phyloP scores from a whole-genome alignment of 768 basidiomycete genomes.

The Russula sp. region DNA sequence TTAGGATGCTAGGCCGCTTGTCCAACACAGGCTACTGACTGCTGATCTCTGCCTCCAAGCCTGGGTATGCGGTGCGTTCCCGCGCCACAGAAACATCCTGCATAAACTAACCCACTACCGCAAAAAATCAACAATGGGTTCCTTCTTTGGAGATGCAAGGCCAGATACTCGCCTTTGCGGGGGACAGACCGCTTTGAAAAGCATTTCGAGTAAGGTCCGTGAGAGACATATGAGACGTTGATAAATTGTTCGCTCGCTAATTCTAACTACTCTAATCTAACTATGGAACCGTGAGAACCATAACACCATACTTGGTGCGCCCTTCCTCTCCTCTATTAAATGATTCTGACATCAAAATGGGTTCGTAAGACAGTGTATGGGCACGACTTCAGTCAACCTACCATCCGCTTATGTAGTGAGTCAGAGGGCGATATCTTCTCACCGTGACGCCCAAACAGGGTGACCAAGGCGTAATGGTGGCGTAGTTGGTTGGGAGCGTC shows the following conservation, averaged over 20 bases:
- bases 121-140: slow-evolving; percentile 17
- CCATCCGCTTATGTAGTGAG: slow-evolving; percentile 23
- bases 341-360: slow-evolving; percentile 1
- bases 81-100: slow-evolving; percentile 56
- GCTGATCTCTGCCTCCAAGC: slow-evolving; percentile 56
- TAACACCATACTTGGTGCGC: neutral
- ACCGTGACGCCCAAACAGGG: slow-evolving; percentile 19
- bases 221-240: slow-evolving; percentile 50
- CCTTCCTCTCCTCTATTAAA: neutral
- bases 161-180: slow-evolving; percentile 52
- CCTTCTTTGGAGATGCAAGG: neutral
- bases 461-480: slow-evolving; percentile 15
- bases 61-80: slow-evolving; percentile 39
- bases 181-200: slow-evolving; percentile 65
- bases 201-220: slow-evolving; percentile 68
- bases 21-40: slow-evolving; percentile 44
- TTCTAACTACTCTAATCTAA: neutral
- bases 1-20: neutral
- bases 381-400: slow-evolving; percentile 16
- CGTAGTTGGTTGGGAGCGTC: slow-evolving; percentile 21
- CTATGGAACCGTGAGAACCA: slow-evolving; percentile 5
- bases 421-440: slow-evolving; percentile 24
- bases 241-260: neutral
- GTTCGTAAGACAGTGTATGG: slow-evolving; percentile 4
- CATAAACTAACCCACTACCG: slow-evolving; percentile 67